phyloP scores from a whole-genome alignment of 1,284 basidiomycete species.

The Porodaedalea pini region DNA sequence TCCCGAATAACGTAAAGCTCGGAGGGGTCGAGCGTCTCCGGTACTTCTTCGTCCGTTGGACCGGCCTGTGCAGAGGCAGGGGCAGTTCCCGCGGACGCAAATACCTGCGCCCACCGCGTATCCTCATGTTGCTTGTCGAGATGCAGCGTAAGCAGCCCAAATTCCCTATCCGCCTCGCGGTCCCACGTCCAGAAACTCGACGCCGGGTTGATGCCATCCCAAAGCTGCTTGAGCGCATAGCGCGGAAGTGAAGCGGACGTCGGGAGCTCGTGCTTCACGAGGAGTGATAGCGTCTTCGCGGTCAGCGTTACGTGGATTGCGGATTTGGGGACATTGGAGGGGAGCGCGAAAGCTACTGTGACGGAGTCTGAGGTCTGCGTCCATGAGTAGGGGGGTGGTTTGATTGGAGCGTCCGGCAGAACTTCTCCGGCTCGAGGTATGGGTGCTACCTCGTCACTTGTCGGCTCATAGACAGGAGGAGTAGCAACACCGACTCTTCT shows the following conservation, averaged over 20 bases:
- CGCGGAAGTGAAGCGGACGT: constrained; percentile 44
- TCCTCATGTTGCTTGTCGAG: constrained; percentile 79
- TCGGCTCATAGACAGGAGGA: constrained; percentile 47
- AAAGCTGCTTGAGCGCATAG: constrained; percentile 65
- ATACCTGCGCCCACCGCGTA: constrained; percentile 84
- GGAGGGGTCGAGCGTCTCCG: constrained; percentile 85
- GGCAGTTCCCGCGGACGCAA: constrained; percentile 45
- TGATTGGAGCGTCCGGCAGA: constrained; percentile 39
- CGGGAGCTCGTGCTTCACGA: constrained; percentile 45
- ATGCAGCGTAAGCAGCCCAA: constrained; percentile 75
- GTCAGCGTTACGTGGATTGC: constrained; percentile 69
- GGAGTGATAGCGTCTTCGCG: constrained; percentile 60
- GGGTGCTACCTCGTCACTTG: constrained; percentile 60
- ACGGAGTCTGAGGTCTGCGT: constrained; percentile 81
- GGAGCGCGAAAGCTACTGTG: constrained; percentile 80
- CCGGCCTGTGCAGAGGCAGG: constrained; percentile 32
- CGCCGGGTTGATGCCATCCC: constrained; percentile 69
- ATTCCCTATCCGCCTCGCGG: constrained; percentile 59
- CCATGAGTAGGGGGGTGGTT: constrained; percentile 84
- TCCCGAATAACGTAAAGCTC: constrained; percentile 79
- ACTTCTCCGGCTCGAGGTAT: constrained; percentile 60
- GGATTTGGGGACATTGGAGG: constrained; percentile 58
- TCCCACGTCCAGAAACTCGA: constrained; percentile 90
- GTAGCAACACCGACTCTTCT: constrained; percentile 34
- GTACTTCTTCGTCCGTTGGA: constrained; percentile 63